Evolutionary conservation across 1,284 basidiomycete species (phyloP).

Genomic region (Tilletiopsis washingtonensis): DNA sequence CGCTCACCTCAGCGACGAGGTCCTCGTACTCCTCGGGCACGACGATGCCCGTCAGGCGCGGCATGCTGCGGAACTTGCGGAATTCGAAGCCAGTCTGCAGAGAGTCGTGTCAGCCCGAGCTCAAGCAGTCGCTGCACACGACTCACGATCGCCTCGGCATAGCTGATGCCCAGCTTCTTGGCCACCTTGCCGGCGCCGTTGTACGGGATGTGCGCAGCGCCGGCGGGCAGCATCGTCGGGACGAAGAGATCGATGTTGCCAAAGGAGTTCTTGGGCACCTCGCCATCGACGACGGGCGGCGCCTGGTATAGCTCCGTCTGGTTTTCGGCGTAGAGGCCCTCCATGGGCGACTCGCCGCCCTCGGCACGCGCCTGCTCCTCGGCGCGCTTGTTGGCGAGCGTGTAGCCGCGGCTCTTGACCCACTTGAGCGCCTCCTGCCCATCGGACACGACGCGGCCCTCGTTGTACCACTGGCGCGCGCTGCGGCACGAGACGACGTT

Average conservation of each 20-base stretch:
- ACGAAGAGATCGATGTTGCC: conserved; percentile 96
- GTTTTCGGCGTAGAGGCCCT: conserved; percentile 67
- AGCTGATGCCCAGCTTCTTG: conserved; percentile 74
- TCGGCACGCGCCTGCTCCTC: conserved; percentile 62
- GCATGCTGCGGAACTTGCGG: conserved; percentile 76
- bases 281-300: conserved; percentile 73
- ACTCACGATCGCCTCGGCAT: conserved; percentile 83
- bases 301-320: conserved; percentile 83
- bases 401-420: conserved; percentile 77
- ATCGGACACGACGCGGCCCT: conserved; percentile 65
- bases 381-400: conserved; percentile 71
- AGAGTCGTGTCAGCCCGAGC: background rate
- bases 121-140: background rate
- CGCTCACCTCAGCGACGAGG: conserved; percentile 64
- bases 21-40: conserved; percentile 72
- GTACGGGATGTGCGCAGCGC: conserved; percentile 74
- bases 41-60: conserved; percentile 78
- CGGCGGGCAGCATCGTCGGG: conserved; percentile 83
- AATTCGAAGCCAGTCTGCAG: conserved; percentile 85
- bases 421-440: conserved; percentile 80
- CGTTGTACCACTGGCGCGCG: conserved; percentile 89
- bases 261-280: conserved; percentile 87
- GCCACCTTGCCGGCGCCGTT: conserved; percentile 64
- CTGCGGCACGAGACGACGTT: conserved; percentile 77
- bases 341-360: conserved; percentile 51